Evolutionary conservation across 768 basidiomycete genomes (phyloP).

Genomic region (Suillus americanus): DNA sequence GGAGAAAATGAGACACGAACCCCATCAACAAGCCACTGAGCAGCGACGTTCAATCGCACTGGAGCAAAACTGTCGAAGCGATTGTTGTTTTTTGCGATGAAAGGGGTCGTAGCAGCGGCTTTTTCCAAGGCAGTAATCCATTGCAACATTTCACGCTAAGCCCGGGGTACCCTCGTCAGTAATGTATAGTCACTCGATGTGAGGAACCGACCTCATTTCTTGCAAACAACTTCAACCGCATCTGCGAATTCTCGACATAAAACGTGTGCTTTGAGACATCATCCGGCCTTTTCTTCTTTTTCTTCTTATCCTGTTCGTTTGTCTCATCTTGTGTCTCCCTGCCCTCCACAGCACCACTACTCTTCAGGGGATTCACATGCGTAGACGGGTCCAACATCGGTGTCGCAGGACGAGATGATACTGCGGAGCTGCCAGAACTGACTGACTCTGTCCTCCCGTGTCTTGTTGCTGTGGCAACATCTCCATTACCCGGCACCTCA

Average conservation of each 20-base stretch:
- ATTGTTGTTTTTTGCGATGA: conserved; percentile 74
- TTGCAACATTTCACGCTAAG: conserved; percentile 91
- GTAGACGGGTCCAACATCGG: conserved; percentile 83
- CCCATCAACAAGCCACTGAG: conserved; percentile 98
- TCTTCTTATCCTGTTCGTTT: conserved; percentile 40
- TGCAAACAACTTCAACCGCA: conserved; percentile 82
- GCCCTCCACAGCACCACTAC: conserved; percentile 15
- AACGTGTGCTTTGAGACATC: conserved; percentile 94
- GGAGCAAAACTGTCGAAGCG: conserved; percentile 96
- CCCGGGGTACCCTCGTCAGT: conserved; percentile 6
- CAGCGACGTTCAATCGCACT: conserved; percentile 87
- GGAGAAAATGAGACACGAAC: conserved; percentile 36
- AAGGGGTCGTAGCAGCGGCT: conserved; percentile 73
- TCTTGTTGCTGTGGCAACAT: conserved; percentile 5
- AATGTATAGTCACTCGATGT: not conserved
- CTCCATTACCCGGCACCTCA: conserved; percentile 6
- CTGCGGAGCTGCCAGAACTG: conserved; percentile 37
- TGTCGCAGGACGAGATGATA: conserved; percentile 41
- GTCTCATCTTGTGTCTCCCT: conserved; percentile 23
- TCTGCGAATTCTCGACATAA: conserved; percentile 89
- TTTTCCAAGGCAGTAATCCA: conserved; percentile 92
- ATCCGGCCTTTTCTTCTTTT: conserved; percentile 45
- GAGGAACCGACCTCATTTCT: conserved; percentile 68
- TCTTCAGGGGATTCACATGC: conserved; percentile 56
- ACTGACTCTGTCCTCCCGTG: conserved; percentile 16